Base-by-base conservation (phyloP, 306 rosid genomes). In the Vigna unguiculata region DNA sequence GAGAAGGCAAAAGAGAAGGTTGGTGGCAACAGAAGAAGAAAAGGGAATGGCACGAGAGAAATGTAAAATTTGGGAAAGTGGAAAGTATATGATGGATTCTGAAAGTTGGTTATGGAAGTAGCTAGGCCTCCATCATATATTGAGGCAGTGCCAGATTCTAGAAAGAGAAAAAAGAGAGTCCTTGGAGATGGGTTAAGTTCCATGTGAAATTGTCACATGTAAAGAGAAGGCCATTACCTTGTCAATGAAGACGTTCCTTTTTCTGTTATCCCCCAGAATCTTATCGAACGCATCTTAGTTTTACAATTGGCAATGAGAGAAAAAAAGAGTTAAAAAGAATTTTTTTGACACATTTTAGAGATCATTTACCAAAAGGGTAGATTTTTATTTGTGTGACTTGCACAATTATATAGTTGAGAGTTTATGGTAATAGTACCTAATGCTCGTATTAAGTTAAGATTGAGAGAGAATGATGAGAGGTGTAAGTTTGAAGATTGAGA, bases 151-250 rank as follows among this genome's bases (percentile, higher is more conserved):
- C 2, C 17, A 48, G 38, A 75, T 77, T 72, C 69, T 69, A 77
- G 68, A 80, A 71, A 87, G 28, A 48, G 74, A 83, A 76, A 34
- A 74, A 61, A 34, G 75, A 62, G n/a, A 51, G 81, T 70, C 43
- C 59, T 82, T 80, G 88, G 80, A 69, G 77, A 83, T 78, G 72
- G 85, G 12, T 51, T 67, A 51, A 16, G 62, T 66, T 41, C 74
- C 89, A 87, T 85, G 88, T 89, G 90, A 86, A 83, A 69, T 32
- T 71, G 84, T 84, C 78, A 79, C 85, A 80, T 70, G 89, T 19
- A 64, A 62, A 74, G 59, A 45, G 16, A 63, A 74, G 81, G 84
- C 87, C 81, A 69, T 75, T 81, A 19, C 59, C 83, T 66, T 81
- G 84, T 84, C 85, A 85, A 68, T 82, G 87, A 87, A 80, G 62